phyloP scores from a whole-genome alignment of 108 stramenopile genomes.

The Craspedostauros australis region DNA sequence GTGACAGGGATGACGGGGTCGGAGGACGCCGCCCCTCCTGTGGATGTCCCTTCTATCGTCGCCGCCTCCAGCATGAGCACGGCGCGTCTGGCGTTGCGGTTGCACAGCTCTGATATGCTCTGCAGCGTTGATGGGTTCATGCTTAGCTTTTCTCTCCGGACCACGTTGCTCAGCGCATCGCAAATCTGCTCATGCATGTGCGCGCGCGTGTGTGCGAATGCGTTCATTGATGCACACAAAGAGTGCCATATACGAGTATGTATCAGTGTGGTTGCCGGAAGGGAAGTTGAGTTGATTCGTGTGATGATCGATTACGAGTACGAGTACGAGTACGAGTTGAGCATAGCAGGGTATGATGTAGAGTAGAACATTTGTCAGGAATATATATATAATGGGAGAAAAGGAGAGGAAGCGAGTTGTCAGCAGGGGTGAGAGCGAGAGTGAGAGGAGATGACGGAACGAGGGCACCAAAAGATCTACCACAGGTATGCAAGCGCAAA shows the following conservation, averaged over 20 bases:
- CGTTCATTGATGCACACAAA: no score
- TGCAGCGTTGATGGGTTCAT: slow-evolving; percentile 73
- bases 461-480: no score
- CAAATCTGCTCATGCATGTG: no score
- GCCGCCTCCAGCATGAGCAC: slow-evolving; percentile 95
- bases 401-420: not conserved
- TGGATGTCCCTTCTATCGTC: no score
- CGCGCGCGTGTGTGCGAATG: no score
- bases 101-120: slow-evolving; percentile 60
- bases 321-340: no score
- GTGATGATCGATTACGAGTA: no score
- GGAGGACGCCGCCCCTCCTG: slow-evolving; percentile 33
- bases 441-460: no score
- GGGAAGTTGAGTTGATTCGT: no score
- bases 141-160: slow-evolving; percentile 65
- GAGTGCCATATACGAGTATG: not conserved
- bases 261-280: not conserved
- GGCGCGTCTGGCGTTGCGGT: slow-evolving; percentile 94
- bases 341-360: no score
- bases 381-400: not conserved
- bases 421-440: no score
- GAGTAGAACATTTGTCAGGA: not conserved
- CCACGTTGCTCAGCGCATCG: slow-evolving; percentile 63
- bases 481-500: no score
- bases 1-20: slow-evolving; percentile 49